Evolutionary conservation across 495 filamentous ascomycete species (phyloP).

Genomic region (Hyaloscypha hepaticicola): DNA sequence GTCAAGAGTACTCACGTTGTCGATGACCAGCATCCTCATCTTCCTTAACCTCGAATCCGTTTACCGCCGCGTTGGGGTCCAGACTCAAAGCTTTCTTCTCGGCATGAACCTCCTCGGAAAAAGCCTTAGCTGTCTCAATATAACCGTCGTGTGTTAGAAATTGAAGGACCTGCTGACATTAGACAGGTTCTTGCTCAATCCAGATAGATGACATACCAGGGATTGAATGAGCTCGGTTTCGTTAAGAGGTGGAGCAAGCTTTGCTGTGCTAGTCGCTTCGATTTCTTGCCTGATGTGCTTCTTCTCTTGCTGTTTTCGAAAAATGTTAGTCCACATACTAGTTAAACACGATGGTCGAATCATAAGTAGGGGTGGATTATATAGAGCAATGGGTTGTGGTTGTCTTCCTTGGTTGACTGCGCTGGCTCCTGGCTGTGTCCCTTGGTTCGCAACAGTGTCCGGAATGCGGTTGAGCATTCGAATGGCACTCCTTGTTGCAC

Average conservation of each 20-base stretch:
- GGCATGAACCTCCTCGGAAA: constrained; percentile 76
- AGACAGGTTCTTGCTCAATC: constrained; percentile 37
- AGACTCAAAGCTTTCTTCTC: constrained; percentile 66
- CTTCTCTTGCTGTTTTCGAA: constrained; percentile 52
- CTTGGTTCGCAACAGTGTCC: background rate
- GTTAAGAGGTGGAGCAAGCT: constrained; percentile 63
- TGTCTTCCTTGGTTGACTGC: background rate
- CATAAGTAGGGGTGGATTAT: background rate
- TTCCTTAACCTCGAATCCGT: constrained; percentile 73
- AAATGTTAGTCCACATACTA: constrained; percentile 10
- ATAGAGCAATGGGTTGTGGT: constrained; percentile 27
- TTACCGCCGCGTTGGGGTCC: constrained; percentile 50
- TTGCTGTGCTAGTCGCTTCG: constrained; percentile 41
- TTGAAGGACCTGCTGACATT: constrained; percentile 60
- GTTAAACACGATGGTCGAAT: background rate
- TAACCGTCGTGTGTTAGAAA: constrained; percentile 95
- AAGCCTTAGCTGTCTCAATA: constrained; percentile 88
- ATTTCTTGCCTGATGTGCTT: constrained; percentile 45
- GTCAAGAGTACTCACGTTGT: constrained; percentile 62
- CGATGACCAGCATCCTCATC: constrained; percentile 85
- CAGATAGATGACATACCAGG: constrained; percentile 38
- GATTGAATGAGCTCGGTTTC: constrained; percentile 81
- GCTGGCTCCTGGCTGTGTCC: background rate
- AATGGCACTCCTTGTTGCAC: background rate
- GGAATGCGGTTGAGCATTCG: background rate